phyloP scores from a whole-genome alignment of 2,329 filamentous ascomycete genomes.

The Fusarium odoratissimum region DNA sequence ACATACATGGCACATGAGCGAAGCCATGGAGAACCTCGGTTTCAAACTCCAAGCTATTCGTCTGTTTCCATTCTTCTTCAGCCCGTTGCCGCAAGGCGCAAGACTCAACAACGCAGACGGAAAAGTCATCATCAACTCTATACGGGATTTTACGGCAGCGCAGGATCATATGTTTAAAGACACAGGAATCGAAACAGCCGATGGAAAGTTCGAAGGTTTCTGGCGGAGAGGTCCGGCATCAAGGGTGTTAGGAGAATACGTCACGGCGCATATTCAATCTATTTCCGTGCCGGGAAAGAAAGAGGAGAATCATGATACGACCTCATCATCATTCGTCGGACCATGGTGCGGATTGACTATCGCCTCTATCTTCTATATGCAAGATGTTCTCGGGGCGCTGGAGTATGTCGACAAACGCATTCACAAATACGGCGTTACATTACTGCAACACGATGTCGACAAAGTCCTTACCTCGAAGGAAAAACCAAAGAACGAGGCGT shows the following conservation, averaged over 20 bases:
- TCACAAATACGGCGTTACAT: background rate
- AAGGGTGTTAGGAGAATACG: background rate
- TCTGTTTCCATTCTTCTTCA: constrained; percentile 9
- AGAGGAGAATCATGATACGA: fast-evolving
- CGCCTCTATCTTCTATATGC: background rate
- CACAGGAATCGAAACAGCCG: fast-evolving
- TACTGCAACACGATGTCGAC: constrained; percentile 1
- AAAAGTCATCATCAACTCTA: background rate
- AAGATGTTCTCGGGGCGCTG: background rate
- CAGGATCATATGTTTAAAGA: background rate
- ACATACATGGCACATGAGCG: constrained; percentile 8
- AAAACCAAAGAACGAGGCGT: background rate
- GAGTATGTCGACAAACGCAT: background rate
- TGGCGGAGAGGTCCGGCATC: constrained; percentile 1
- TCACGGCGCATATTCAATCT: background rate
- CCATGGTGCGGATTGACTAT: background rate
- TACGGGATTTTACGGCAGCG: background rate
- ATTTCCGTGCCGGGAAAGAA: background rate
- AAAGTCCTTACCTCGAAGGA: fast-evolving
- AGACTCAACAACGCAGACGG: background rate
- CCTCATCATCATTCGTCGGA: fast-evolving
- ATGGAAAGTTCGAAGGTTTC: background rate
- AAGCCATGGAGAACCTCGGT: background rate
- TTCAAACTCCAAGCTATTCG: constrained; percentile 13
- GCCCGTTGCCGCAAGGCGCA: background rate